Base-by-base conservation (phyloP, 148 eudicot species). In the Camellia lanceoleosa region DNA sequence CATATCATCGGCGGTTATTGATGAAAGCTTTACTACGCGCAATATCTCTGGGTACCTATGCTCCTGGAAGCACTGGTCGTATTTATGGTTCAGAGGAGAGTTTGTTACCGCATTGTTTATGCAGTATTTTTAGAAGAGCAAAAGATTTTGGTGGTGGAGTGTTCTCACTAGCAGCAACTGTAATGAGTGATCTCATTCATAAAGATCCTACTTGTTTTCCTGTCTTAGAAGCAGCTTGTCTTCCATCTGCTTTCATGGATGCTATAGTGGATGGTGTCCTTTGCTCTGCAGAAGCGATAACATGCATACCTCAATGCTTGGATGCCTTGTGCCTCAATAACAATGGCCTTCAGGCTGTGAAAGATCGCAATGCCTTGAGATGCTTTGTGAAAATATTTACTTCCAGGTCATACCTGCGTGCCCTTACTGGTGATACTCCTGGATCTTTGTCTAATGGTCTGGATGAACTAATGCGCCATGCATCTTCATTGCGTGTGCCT, bases 111-210 rank as follows among this genome's bases (percentile, higher is more conserved):
- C 95, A 92, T 58, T 93, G 98, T 75, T 90, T 96, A 82, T 90
- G 97, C 85, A 89, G 85, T 74, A 91, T 96, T 44, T 96, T 96
- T 73, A 89, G 85, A 81, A 89, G 89, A 74, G 98, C 98, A 66
- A 96, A 93, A 82, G 99, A 96, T 85, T 96, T 96, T 87, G 99
- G 99, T 68, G 99, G 99, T 76, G 98, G 98, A 62, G 97, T 96
- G 56, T 96, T 96, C 81, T 90, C 95, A 54, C 98, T 96, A 78
- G 98, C 99, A 62, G 97, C 98, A 46, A 91, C 92, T 82, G 98
- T 92, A 38, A 91, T 92, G 97, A 88, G 97, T 86, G 99, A 96
- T 88, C 89, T 96, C 73, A 96, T 96, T 78, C 99, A 93, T 76
- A 96, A 93, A 81, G 98, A 96, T 81, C 99, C 98, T 41, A 96